Percentiles rank a stretch among this genome's conserved stretches.
Conservation (phyloP, 163 green algal genomes). For the Chloromonas sp. region DNA sequence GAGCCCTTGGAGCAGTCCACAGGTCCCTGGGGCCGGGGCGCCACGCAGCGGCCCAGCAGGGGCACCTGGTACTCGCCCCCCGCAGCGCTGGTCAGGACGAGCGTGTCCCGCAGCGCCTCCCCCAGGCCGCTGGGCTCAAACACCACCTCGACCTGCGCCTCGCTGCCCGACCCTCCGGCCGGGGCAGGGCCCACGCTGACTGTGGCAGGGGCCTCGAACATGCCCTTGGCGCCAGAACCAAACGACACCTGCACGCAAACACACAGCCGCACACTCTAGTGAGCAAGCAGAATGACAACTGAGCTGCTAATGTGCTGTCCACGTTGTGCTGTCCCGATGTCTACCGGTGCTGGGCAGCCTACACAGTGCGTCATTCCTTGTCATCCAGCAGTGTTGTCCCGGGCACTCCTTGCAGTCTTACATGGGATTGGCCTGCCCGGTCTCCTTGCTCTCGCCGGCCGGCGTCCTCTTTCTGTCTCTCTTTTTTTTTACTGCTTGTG, state of each 20-base stretch:
- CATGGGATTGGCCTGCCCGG: too few species aligned
- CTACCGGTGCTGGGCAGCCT: too few species aligned
- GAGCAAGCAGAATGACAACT: too few species aligned
- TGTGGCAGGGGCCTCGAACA: constrained; percentile 19
- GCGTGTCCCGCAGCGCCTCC: constrained; percentile 52
- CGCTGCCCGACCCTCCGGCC: constrained; percentile 25
- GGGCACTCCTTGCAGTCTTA: too few species aligned
- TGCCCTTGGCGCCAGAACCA: not conserved
- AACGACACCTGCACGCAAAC: not conserved
- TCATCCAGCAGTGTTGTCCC: too few species aligned
- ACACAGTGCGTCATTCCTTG: too few species aligned
- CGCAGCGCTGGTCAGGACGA: constrained; percentile 46
- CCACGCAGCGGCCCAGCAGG: constrained; percentile 59
- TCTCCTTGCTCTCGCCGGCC: too few species aligned
- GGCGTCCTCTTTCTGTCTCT: too few species aligned
- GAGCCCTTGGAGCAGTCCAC: constrained; percentile 44
- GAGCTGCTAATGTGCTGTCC: too few species aligned
- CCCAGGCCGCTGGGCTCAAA: constrained; percentile 67
- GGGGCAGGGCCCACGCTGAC: not conserved
- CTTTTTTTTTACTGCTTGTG: too few species aligned
- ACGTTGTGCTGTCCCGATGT: too few species aligned
- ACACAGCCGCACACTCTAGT: too few species aligned
- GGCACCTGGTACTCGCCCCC: constrained; percentile 53
- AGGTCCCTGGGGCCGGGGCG: constrained; percentile 68
- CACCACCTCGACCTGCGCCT: constrained; percentile 57